A percentile compares a stretch with the other conserved stretches of the same genome.
phyloP scores from a whole-genome alignment of 441 rosid genomes.

The Dalechampia spathulata region DNA sequence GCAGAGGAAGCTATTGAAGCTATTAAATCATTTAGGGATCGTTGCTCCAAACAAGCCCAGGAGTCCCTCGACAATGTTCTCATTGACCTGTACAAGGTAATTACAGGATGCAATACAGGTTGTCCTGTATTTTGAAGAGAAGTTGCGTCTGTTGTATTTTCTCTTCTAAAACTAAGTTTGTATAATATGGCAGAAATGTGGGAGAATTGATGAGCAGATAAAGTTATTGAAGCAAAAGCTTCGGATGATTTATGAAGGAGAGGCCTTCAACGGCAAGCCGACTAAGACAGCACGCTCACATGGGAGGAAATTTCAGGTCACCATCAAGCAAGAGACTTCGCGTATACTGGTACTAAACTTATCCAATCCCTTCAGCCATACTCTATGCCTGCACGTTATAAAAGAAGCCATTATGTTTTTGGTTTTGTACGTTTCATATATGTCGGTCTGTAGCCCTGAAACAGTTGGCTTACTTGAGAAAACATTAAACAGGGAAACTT shows the following conservation, averaged over 20 bases:
- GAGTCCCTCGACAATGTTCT: constrained; percentile 89
- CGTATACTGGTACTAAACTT: constrained; percentile 52
- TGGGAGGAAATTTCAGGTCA: constrained; percentile 88
- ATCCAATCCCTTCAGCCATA: background rate
- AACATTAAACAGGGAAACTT: constrained; percentile 52
- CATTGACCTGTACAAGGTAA: constrained; percentile 86
- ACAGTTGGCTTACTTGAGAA: background rate
- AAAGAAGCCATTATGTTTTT: background rate
- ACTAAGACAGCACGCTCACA: constrained; percentile 90
- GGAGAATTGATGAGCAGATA: constrained; percentile 71
- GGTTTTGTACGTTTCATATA: background rate
- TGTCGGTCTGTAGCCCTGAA: background rate
- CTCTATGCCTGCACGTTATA: no score
- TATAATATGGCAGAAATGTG: constrained; percentile 70
- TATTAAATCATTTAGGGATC: constrained; percentile 61
- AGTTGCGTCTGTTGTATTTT: no score
- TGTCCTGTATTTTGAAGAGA: no score
- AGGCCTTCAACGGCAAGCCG: constrained; percentile 75
- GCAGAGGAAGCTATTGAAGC: constrained; percentile 74
- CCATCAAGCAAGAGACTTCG: constrained; percentile 79
- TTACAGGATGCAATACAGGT: background rate
- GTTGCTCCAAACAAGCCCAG: constrained; percentile 76
- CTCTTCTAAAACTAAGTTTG: constrained; percentile 23
- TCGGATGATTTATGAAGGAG: constrained; percentile 79
- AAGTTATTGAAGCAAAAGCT: constrained; percentile 75